Base-by-base conservation (phyloP, 148 eudicot species). In the Spergularia marina region DNA sequence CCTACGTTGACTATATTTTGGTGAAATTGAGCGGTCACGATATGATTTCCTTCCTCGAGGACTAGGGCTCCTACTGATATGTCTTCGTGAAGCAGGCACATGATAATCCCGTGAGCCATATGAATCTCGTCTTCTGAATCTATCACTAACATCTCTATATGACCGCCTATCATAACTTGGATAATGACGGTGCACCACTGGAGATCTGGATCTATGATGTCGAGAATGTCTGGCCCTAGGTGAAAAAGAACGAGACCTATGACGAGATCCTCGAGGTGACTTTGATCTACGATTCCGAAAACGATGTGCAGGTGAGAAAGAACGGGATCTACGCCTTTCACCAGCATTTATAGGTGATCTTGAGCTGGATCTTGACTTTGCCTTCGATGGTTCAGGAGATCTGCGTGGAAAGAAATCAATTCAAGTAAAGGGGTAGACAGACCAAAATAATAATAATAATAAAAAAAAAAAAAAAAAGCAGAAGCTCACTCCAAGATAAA, bases 201-300 rank as follows among this genome's bases (percentile, higher is more conserved):
- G 98, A 74, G 98, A 91, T 77, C 93, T 87, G 58, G 89, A 86
- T 77, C 91, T 84, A 84, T 88, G 82, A 80, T 78, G 80, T 75
- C 96, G 85, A 62, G 87, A 79, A 55, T 72, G 85, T 30, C 91
- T 86, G 39, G 70, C 58, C 53, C 70, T 83, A 76, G 98, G 98
- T 71, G 87, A 82, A 71, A 54, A 70, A 30, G 83, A 79, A 56
- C 87, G 87, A 61, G 87, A 85, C 25, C 83, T 85, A 78, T 67
- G 81, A 47, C 85, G 85, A 69, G 52, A 44, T 69, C 85, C 76
- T 25, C 56, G 41, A 2, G 84, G 87, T 11, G 83, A 82, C 73
- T 72, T 85, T 56, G 84, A 84, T 76, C 56, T 74, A 16, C 74
- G 77, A 49, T 30, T 56, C 17, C 78, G 67, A 70, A 23, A 59